These are phyloP conservation scores for Xylaria curta DNA, from an alignment of 495 filamentous ascomycete genomes.

Conservation along the genomic window DNA sequence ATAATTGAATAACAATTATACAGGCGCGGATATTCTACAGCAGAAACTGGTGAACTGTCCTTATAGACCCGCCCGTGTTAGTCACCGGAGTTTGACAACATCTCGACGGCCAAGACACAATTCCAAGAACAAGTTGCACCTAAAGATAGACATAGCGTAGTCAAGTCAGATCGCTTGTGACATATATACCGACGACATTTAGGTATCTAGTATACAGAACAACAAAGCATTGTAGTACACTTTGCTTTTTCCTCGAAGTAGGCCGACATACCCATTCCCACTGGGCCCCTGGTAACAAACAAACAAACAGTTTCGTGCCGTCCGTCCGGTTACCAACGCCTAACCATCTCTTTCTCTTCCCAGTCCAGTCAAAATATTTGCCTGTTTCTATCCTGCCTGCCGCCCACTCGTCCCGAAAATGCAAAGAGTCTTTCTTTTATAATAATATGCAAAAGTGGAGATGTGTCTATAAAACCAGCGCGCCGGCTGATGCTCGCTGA, in stretches of 20 bases:
- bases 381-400: neutral
- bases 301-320: slow-evolving; percentile 5
- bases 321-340: slow-evolving; percentile 7
- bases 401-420: slow-evolving; percentile 24
- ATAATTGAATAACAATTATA: too few relatives aligned
- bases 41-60: too few relatives aligned
- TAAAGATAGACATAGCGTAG: too few relatives aligned
- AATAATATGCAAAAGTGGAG: slow-evolving; percentile 45
- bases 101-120: too few relatives aligned
- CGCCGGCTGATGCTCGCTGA: slow-evolving; percentile 35
- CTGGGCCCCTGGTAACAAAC: slow-evolving; percentile 8
- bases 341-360: neutral
- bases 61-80: too few relatives aligned
- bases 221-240: neutral
- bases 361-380: neutral
- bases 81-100: too few relatives aligned
- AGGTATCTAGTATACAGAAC: slow-evolving; percentile 11
- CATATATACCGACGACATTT: slow-evolving; percentile 1
- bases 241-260: neutral
- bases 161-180: neutral
- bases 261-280: slow-evolving; percentile 6
- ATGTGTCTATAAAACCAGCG: slow-evolving; percentile 42
- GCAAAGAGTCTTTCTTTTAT: slow-evolving; percentile 31
- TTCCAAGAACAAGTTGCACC: too few relatives aligned
- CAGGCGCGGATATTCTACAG: too few relatives aligned